Conservation (phyloP, 176 grass and related monocot species). For the Oryza coarctata region DNA sequence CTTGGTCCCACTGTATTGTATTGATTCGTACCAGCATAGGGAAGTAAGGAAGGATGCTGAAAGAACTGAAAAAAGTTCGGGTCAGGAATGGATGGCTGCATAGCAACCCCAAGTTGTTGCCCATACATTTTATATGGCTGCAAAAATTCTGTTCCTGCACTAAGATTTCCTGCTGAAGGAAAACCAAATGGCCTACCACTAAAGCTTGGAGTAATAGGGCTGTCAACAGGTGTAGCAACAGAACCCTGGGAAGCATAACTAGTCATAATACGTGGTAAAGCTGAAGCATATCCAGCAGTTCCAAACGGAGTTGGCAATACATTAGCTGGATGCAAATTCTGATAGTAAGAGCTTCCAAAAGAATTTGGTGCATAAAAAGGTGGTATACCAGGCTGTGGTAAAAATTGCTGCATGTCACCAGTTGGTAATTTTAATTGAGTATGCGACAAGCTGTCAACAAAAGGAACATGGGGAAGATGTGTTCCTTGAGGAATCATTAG, state of each 20-base stretch:
- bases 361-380: constrained; percentile 62
- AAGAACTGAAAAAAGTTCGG: constrained; percentile 60
- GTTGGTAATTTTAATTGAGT: constrained; percentile 61
- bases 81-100: constrained; percentile 70
- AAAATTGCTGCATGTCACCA: constrained; percentile 60
- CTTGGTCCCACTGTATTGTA: constrained; percentile 68
- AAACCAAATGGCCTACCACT: constrained; percentile 57
- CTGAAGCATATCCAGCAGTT: constrained; percentile 54
- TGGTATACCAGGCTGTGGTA: constrained; percentile 47
- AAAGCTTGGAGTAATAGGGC: constrained; percentile 61
- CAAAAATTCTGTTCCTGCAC: constrained; percentile 54
- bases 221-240: constrained; percentile 52
- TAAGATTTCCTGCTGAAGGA: constrained; percentile 45
- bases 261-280: constrained; percentile 60
- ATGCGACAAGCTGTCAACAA: constrained; percentile 47
- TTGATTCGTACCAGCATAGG: constrained; percentile 56
- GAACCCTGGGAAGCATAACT: constrained; percentile 63
- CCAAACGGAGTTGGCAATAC: constrained; percentile 55
- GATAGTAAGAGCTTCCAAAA: constrained; percentile 60
- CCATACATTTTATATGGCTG: constrained; percentile 78
- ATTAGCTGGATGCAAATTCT: constrained; percentile 57
- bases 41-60: constrained; percentile 62
- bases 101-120: constrained; percentile 65
- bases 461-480: constrained; percentile 39
- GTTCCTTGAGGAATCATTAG: constrained; percentile 49